These are phyloP conservation scores for Aspergillus persii DNA, from an alignment of 2,329 filamentous ascomycete genomes.

Conservation along the genomic window DNA sequence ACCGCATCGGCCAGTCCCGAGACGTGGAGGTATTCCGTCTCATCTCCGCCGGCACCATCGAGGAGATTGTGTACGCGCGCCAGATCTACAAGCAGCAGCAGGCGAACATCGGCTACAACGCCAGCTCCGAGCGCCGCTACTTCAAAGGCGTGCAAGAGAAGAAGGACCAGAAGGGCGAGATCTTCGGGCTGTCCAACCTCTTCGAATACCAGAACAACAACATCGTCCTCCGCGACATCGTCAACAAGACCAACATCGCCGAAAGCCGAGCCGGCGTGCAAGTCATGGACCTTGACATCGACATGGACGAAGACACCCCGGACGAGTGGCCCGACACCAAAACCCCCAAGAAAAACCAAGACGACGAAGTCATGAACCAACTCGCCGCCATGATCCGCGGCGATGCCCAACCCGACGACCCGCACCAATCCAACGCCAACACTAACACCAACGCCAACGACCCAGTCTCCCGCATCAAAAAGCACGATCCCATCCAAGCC, in stretches of 20 bases:
- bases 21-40: constrained; percentile 96
- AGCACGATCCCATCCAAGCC: constrained; percentile 74
- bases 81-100: constrained; percentile 99
- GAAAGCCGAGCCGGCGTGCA: constrained; percentile 84
- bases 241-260: constrained; percentile 97
- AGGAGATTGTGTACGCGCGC: constrained; percentile 94
- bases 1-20: constrained; percentile 87
- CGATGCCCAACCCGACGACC: constrained; percentile 26
- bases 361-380: constrained; percentile 69
- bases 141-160: constrained; percentile 92
- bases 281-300: constrained; percentile 73
- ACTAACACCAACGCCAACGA: constrained; percentile 1
- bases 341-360: constrained; percentile 42
- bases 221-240: constrained; percentile 84
- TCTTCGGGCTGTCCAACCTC: constrained; percentile 86
- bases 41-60: constrained; percentile 86
- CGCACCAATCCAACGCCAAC: constrained; percentile 1
- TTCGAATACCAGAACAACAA: constrained; percentile 78
- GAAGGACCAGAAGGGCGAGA: constrained; percentile 79
- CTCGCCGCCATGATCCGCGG: constrained; percentile 63
- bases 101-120: constrained; percentile 94
- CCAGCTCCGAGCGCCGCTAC: constrained; percentile 86
- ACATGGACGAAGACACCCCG: constrained; percentile 57
- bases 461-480: constrained; percentile 36
- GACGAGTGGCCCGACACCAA: constrained; percentile 25